Percentiles rank a stretch among this genome's conserved stretches.
phyloP scores from a whole-genome alignment of 441 rosid species.

The Erodium moschatum region DNA sequence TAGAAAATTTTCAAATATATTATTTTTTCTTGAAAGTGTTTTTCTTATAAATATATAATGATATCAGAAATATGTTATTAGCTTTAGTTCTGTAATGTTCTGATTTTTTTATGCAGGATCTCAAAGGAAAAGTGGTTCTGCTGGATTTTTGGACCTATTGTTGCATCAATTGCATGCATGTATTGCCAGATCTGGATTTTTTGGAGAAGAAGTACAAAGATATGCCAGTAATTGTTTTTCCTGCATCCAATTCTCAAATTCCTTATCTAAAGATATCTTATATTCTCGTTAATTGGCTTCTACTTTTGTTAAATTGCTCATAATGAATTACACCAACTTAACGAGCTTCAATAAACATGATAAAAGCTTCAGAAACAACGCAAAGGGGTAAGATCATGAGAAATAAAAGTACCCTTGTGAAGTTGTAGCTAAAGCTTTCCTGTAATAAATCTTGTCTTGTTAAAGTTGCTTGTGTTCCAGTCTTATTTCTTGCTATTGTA shows the following conservation, averaged over 20 bases:
- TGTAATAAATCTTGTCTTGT: not conserved
- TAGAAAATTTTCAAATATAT: no score
- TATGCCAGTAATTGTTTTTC: slow-evolving; percentile 45
- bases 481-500: not conserved
- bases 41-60: not conserved
- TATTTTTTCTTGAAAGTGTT: no score
- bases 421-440: slow-evolving; percentile 8
- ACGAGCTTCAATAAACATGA: not conserved
- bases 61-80: not conserved
- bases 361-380: not conserved
- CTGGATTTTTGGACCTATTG: slow-evolving; percentile 99
- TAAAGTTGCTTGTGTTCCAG: slow-evolving; percentile 4
- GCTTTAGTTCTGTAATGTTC: slow-evolving; percentile 17
- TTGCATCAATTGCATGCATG: slow-evolving; percentile 93
- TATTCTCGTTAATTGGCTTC: not conserved
- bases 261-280: not conserved
- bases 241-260: slow-evolving; percentile 5
- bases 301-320: slow-evolving; percentile 1
- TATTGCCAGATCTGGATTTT: slow-evolving; percentile 76
- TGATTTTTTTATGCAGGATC: slow-evolving; percentile 46
- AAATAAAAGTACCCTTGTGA: slow-evolving; percentile 1
- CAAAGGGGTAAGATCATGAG: not conserved
- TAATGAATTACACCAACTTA: slow-evolving; percentile 7
- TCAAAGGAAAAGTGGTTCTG: slow-evolving; percentile 83
- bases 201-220: slow-evolving; percentile 87